Evolutionary conservation across 2,329 filamentous ascomycete species (phyloP), one percentile per base, ranked within the genome.

Genomic region (Rosellinia necatrix): DNA sequence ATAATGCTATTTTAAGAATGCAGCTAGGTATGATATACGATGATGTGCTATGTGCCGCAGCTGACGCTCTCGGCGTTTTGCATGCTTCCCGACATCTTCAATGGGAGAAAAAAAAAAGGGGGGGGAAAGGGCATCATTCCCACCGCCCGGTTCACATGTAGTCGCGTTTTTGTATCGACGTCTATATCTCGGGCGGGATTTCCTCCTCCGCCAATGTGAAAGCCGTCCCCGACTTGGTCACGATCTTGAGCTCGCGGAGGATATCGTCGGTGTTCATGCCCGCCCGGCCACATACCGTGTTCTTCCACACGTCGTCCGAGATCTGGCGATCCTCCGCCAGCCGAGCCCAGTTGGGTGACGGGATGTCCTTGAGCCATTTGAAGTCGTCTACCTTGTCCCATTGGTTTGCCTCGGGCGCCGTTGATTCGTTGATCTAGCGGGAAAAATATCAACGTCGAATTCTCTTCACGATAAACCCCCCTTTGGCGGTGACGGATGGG

Each of bases 351-450:
- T 99, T 92, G 2, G 94, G 94, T 69, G 91, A 97, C 25, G 85
- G 84, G 55, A 90, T 91, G 13, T 83, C 80, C 72, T 92, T 96
- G 61, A 97, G 82, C 94, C 94, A 97, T 75, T 96, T 96, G 79
- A 99, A 99, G 72, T 99, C 94, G 71, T 97, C 91, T 13, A 97
- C 90, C 67, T 94, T 86, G 65, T 92, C 83, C 91, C 91, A 99
- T 66, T 89, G 83, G 70, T 96, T 93, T 55, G 74, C 74, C 3
- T 68, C 62, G 1, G 64, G 51, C 7, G 71, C 64, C 8, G 68
- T 68, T 7, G 71, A 64, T 22, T 66, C 65, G 43, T 60, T 62
- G 51, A 68, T 49, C 59, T 61, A 25, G 70, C 62, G n/a, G n/a
- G n/a, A 67, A 37, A 59, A 54, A 67, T 71, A 43, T 61, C 19